phyloP scores from a whole-genome alignment of 2,329 filamentous ascomycete genomes.

The Talaromyces sp. region DNA sequence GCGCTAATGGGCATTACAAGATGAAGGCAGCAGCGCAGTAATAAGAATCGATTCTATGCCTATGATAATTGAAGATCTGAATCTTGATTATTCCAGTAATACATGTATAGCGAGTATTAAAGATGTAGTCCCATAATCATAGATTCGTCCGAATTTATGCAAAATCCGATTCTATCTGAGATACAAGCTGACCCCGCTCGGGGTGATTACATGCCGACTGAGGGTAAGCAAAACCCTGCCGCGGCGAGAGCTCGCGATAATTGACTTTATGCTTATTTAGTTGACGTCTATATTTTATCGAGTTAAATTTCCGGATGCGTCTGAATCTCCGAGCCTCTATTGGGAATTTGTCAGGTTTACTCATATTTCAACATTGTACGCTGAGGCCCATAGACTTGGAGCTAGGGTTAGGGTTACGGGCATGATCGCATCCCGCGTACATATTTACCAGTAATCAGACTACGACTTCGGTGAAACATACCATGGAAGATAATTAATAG shows the following conservation, averaged over 20 bases:
- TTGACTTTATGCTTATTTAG: neutral
- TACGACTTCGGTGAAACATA: neutral
- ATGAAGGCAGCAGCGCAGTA: neutral
- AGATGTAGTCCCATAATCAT: no score
- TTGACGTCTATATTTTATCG: neutral
- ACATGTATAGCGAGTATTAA: no score
- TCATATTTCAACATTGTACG: neutral
- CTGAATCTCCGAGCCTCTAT: neutral
- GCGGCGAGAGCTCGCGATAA: neutral
- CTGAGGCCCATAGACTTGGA: neutral
- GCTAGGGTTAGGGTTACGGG: neutral
- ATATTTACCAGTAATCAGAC: neutral
- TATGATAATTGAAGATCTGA: neutral
- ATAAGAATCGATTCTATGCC: neutral
- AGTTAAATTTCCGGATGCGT: neutral
- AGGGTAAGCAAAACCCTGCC: neutral
- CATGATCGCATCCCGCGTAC: no score
- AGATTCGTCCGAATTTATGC: no score
- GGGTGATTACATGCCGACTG: neutral
- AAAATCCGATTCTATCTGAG: no score
- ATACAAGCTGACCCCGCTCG: neutral
- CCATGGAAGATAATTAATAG: neutral
- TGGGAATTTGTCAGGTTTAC: neutral
- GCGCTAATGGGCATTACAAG: slow-evolving; percentile 14
- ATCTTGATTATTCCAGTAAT: no score